Evolutionary conservation across 2,329 filamentous ascomycete genomes (phyloP).

Genomic region (Tolypocladium paradoxum): DNA sequence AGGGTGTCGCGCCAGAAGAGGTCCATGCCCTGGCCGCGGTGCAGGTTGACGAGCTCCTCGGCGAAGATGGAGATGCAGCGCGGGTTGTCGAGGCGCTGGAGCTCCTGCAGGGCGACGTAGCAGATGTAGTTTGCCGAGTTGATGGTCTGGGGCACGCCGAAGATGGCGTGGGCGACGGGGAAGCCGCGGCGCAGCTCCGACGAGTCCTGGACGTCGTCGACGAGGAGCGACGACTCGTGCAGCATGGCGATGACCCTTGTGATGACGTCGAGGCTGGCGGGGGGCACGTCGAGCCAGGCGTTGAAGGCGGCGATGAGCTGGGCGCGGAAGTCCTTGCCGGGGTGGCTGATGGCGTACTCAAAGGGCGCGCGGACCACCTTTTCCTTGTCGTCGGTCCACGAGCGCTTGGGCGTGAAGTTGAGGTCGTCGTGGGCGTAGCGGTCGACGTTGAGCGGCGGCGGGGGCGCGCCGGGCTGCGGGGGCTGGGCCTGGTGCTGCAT

Average conservation of each 20-base stretch:
- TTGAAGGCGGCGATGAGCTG: constrained; percentile 77
- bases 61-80: constrained; percentile 60
- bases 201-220: constrained; percentile 82
- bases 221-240: constrained; percentile 71
- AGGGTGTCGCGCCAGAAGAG: constrained; percentile 81
- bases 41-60: constrained; percentile 74
- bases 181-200: constrained; percentile 66
- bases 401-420: constrained; percentile 36
- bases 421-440: constrained; percentile 46
- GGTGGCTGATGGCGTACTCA: constrained; percentile 68
- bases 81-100: constrained; percentile 60
- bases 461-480: constrained; percentile 9
- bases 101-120: constrained; percentile 66
- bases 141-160: constrained; percentile 78
- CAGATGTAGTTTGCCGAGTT: constrained; percentile 88
- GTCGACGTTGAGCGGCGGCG: constrained; percentile 34
- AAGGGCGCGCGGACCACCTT: constrained; percentile 67
- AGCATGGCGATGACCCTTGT: constrained; percentile 75
- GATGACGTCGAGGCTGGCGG: constrained; percentile 59
- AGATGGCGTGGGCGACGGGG: constrained; percentile 76
- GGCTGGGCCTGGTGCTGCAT: constrained; percentile 23
- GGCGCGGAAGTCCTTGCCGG: constrained; percentile 75
- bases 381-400: constrained; percentile 67
- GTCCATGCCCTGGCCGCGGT: constrained; percentile 84
- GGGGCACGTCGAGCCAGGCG: constrained; percentile 64